These are phyloP conservation scores for Dispira parvispora DNA, from an alignment of 192 early-diverging fungal genomes.

Conservation along the genomic window DNA sequence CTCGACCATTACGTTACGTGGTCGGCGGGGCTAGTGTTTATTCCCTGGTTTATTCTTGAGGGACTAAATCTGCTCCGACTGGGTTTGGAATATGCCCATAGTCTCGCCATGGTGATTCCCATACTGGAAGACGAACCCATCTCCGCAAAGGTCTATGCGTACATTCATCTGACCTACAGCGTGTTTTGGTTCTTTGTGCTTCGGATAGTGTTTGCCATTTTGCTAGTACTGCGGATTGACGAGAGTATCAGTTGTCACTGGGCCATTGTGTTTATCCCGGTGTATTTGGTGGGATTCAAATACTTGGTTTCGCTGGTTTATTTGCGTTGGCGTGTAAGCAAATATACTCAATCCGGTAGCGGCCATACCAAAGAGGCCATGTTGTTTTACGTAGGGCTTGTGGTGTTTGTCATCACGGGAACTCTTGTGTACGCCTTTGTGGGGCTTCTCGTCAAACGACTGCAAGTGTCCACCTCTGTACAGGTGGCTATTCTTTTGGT, in stretches of 20 bases:
- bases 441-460: conserved; percentile 30
- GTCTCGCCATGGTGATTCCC: conserved; percentile 10
- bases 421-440: conserved; percentile 31
- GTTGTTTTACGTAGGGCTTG: conserved; percentile 20
- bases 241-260: conserved; percentile 34
- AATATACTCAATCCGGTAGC: conserved; percentile 12
- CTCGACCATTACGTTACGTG: conserved; percentile 45
- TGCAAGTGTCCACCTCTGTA: conserved; percentile 26
- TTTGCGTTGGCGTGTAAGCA: conserved; percentile 6
- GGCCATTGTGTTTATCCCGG: conserved; percentile 48
- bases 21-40: conserved; percentile 49
- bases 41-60: conserved; percentile 75
- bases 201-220: conserved; percentile 42
- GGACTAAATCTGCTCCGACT: conserved; percentile 37
- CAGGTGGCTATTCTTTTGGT: conserved; percentile 40
- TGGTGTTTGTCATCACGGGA: conserved; percentile 29
- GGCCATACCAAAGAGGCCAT: conserved; percentile 24
- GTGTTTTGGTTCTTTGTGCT: conserved; percentile 47
- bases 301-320: conserved; percentile 31
- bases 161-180: conserved; percentile 23
- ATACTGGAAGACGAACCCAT: conserved; percentile 4
- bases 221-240: conserved; percentile 50
- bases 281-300: conserved; percentile 42
- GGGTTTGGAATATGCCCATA: conserved; percentile 20
- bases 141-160: conserved; percentile 14